A percentile compares a stretch with the other conserved stretches of the same genome.
These are phyloP conservation scores for Aspergillus fischeri DNA, from an alignment of 2,329 filamentous ascomycete species.

Conservation along the genomic window DNA sequence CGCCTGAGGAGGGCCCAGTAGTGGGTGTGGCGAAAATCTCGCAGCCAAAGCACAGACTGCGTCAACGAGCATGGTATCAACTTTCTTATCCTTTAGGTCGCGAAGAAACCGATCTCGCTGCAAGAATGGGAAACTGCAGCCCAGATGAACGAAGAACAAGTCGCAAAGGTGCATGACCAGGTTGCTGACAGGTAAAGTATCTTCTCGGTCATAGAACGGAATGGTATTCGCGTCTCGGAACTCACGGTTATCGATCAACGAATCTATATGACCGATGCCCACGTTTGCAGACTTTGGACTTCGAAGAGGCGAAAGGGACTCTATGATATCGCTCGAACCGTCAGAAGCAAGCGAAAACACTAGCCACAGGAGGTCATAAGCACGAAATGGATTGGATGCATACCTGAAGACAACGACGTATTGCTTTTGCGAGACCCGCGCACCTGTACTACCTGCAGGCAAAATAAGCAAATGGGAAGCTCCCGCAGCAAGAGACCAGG, in stretches of 20 bases:
- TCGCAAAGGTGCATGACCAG: slow-evolving; percentile 73
- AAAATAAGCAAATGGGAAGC: slow-evolving; percentile 28
- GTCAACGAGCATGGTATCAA: slow-evolving; percentile 82
- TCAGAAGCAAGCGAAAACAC: neutral
- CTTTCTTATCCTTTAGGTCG: slow-evolving; percentile 73
- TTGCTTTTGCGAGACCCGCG: slow-evolving; percentile 50
- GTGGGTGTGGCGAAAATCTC: slow-evolving; percentile 65
- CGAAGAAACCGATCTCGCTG: slow-evolving; percentile 67
- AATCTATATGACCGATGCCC: slow-evolving; percentile 13
- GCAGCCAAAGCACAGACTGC: slow-evolving; percentile 79
- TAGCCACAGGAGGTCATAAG: neutral
- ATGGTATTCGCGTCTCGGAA: slow-evolving; percentile 40
- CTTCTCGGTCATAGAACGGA: slow-evolving; percentile 73
- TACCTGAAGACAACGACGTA: slow-evolving; percentile 37
- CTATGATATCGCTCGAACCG: slow-evolving; percentile 13
- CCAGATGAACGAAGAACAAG: slow-evolving; percentile 75
- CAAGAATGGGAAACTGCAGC: slow-evolving; percentile 82
- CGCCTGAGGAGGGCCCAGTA: slow-evolving; percentile 49
- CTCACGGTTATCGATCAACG: slow-evolving; percentile 24
- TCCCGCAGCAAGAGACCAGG: neutral
- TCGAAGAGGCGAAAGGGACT: slow-evolving; percentile 33
- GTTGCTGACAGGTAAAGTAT: slow-evolving; percentile 65
- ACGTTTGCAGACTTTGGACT: slow-evolving; percentile 28
- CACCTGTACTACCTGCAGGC: slow-evolving; percentile 55
- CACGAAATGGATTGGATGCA: slow-evolving; percentile 7